Percentiles rank a stretch among this genome's conserved stretches.
Conservation (phyloP, 345 rosid genomes). For the Euclidium syriacum region DNA sequence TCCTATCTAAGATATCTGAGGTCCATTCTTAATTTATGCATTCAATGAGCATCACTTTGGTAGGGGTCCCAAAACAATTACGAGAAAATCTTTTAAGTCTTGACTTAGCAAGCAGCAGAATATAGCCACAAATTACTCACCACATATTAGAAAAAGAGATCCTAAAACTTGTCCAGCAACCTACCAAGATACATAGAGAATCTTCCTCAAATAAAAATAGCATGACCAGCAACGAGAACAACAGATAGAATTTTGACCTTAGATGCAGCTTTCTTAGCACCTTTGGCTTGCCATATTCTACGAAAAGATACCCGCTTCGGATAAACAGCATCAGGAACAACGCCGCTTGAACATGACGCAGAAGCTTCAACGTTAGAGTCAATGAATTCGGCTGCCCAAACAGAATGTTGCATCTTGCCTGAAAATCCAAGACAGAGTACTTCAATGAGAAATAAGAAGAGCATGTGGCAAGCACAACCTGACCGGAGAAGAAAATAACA, state of each 20-base stretch:
- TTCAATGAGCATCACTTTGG: conserved; percentile 8
- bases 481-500: conserved; percentile 3
- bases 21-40: neutral
- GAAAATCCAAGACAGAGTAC: conserved; percentile 26
- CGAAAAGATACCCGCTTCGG: conserved; percentile 66
- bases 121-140: neutral
- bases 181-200: conserved; percentile 11
- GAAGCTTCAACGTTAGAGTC: conserved; percentile 52
- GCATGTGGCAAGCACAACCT: conserved; percentile 1
- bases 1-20: conserved; percentile 13
- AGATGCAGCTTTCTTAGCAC: conserved; percentile 73
- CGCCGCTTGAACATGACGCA: conserved; percentile 33
- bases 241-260: conserved; percentile 47
- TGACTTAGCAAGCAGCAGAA: conserved; percentile 1
- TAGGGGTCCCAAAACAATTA: neutral
- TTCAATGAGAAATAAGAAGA: neutral
- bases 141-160: conserved; percentile 17
- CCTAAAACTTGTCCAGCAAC: conserved; percentile 19
- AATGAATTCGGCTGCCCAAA: conserved; percentile 75
- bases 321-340: conserved; percentile 42
- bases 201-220: conserved; percentile 15
- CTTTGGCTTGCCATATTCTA: conserved; percentile 94
- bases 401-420: conserved; percentile 95
- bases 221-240: conserved; percentile 11
- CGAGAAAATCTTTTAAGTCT: neutral